Conservation (phyloP, 306 rosid species). For the Prunus mira region DNA sequence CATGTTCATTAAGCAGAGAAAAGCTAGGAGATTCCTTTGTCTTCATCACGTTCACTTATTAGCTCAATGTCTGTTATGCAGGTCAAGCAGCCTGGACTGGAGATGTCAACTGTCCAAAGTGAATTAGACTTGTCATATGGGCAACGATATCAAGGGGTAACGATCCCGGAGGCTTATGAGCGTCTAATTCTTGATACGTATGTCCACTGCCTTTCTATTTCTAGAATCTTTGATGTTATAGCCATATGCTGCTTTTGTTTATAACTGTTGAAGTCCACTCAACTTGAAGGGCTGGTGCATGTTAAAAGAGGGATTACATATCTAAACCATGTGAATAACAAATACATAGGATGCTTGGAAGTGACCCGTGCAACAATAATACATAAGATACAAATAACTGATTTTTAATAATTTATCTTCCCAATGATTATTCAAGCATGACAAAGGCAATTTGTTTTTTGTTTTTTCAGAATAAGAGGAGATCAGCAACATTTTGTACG, state of each 20-base stretch:
- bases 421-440: conserved; percentile 20
- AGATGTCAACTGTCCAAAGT: conserved; percentile 84
- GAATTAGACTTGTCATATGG: conserved; percentile 85
- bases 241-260: conserved; percentile 9
- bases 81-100: conserved; percentile 98
- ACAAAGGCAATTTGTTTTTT: not conserved
- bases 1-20: not conserved
- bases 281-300: not conserved
- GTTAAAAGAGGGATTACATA: not conserved
- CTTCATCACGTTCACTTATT: not conserved
- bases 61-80: conserved; percentile 25
- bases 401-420: conserved; percentile 8
- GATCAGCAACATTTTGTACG: conserved; percentile 98
- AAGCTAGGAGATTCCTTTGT: not conserved
- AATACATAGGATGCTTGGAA: too few relatives aligned
- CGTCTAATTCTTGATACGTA: conserved; percentile 99
- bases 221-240: not conserved
- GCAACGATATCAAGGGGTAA: conserved; percentile 80
- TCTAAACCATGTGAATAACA: too few relatives aligned
- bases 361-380: too few relatives aligned
- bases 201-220: conserved; percentile 22
- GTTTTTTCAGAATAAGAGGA: conserved; percentile 74
- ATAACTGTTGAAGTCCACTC: not conserved
- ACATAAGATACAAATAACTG: not conserved
- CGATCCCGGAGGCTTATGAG: conserved; percentile 95